Evolutionary conservation across 345 rosid species (phyloP).

Genomic region (Moricandia arvensis): DNA sequence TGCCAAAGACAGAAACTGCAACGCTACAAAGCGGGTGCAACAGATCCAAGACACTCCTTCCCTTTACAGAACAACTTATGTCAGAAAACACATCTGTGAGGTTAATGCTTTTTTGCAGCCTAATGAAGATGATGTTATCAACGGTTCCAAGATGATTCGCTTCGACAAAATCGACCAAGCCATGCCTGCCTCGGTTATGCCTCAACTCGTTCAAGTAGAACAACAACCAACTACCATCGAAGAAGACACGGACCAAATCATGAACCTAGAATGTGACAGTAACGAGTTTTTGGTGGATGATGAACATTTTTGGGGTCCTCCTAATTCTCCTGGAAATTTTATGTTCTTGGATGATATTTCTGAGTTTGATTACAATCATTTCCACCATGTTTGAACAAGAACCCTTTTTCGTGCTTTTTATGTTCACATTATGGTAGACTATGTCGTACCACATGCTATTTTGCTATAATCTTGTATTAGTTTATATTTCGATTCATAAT

Average conservation of each 20-base stretch:
- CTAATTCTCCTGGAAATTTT: not conserved
- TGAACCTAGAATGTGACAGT: conserved; percentile 10
- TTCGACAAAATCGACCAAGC: not conserved
- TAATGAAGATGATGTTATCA: not conserved
- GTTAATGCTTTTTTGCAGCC: not conserved
- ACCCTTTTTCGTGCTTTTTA: not conserved
- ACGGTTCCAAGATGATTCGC: conserved; percentile 10
- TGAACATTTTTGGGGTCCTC: not conserved
- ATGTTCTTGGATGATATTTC: not conserved
- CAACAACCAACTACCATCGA: not conserved
- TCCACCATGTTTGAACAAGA: not conserved
- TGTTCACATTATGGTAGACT: conserved; percentile 2
- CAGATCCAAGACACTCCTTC: conserved; percentile 26
- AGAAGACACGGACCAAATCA: not conserved
- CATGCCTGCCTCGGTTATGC: not conserved
- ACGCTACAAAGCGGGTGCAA: conserved; percentile 50
- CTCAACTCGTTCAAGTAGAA: not conserved
- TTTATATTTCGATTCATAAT: conserved; percentile 6
- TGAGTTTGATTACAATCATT: not conserved
- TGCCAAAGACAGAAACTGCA: conserved; percentile 40
- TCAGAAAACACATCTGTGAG: conserved; percentile 37
- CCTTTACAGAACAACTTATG: conserved; percentile 35
- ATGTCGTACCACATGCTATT: not conserved
- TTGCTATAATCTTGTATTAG: not conserved
- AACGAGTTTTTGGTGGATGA: not conserved